Evolutionary conservation across 2,329 filamentous ascomycete genomes (phyloP), one percentile per base, ranked within the genome.

Genomic region (Phoma sp.): DNA sequence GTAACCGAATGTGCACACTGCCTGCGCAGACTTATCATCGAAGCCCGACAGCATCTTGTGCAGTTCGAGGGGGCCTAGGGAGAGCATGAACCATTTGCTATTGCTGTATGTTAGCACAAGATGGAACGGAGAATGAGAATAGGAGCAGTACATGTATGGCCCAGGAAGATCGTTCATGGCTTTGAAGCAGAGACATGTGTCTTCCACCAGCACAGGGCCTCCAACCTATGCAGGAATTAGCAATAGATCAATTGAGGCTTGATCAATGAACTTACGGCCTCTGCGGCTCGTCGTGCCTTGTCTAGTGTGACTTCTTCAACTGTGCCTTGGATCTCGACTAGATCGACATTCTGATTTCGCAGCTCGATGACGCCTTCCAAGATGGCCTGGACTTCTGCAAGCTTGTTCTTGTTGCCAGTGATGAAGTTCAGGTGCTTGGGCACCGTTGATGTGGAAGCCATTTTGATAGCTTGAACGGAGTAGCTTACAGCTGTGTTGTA

Each of bases 1-100:
- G 77, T 96, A 97, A 20, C 88, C 95, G 77, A 99, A 99, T 0
- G 95, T 99, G 78, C 93, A 97, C 38, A 99, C 90, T 15, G 95
- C 93, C 77, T 96, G 87, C 37, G 92, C 92, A 37, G 88, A 90
- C 76, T 97, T 97, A 77, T 99, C 91, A 23, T 90, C 83, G 74
- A 96, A 97, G 6, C 89, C 92, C 46, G 87, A 88, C 33, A 99
- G 87, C 60, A 99, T 84, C 72, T 93, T 95, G 78, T 97, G 96
- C 53, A 99, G 82, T 12, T 95, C 90, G 42, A 89, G 80, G 61
- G 92, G 91, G 50, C 95, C 95, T 53, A 97, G 82, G 25, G 86
- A 84, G 57, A 89, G 80, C 76, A 99, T 84, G 78, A 99, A 99
- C 86, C 92, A 96, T 82, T 99, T 99, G 64, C 93, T 97, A n/a